Conservation (phyloP, 345 rosid species). For the Brassica nigra region DNA sequence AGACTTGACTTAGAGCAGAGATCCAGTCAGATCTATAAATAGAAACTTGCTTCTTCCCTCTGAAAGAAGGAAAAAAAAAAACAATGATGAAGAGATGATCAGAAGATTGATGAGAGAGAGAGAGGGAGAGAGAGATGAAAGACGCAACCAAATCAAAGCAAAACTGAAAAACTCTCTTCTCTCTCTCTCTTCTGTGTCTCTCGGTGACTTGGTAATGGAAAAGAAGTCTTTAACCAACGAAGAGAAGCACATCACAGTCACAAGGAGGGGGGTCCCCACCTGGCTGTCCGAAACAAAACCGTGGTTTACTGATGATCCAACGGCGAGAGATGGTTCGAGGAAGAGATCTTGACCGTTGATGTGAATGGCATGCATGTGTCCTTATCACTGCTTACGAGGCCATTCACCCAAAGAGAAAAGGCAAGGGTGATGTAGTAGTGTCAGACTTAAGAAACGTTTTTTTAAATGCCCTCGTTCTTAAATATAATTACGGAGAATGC, state of each 20-base stretch:
- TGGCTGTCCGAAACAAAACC: conserved; percentile 35
- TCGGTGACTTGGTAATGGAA: conserved; percentile 27
- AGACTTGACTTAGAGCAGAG: neutral
- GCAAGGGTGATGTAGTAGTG: conserved; percentile 18
- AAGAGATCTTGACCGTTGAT: conserved; percentile 49
- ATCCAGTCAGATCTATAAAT: conserved; percentile 23
- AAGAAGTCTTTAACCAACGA: conserved; percentile 28
- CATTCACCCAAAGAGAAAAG: conserved; percentile 32
- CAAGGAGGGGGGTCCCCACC: conserved; percentile 3
- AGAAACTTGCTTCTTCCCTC: conserved; percentile 20
- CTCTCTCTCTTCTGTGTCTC: conserved; percentile 2
- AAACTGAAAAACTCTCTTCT: conserved; percentile 18
- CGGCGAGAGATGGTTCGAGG: conserved; percentile 30
- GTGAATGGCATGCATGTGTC: conserved; percentile 62
- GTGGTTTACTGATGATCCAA: conserved; percentile 44
- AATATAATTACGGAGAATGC: conserved; percentile 9
- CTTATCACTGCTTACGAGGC: conserved; percentile 49
- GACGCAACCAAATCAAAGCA: conserved; percentile 7
- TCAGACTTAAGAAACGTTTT: neutral
- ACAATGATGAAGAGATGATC: conserved; percentile 40
- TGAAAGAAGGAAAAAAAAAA: neutral
- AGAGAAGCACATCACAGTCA: conserved; percentile 26
- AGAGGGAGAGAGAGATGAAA: conserved; percentile 22
- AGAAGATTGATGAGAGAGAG: conserved; percentile 24
- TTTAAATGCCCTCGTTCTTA: neutral